phyloP scores from a whole-genome alignment of 1,139 yeast genomes.

The Entelexis sorbosivorans region DNA sequence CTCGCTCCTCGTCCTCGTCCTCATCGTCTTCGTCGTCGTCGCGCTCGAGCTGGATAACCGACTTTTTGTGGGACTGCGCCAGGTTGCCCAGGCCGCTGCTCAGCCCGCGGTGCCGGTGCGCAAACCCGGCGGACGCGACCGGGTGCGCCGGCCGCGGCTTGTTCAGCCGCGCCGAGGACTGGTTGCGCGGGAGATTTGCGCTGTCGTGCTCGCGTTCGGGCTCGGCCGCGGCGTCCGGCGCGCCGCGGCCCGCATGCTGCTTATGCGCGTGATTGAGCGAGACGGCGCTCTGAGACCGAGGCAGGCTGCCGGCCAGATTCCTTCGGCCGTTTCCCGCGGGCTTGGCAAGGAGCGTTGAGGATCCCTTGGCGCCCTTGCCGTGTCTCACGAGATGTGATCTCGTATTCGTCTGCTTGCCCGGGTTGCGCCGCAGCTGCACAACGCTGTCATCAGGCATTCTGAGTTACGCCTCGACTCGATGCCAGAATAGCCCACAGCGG shows the following conservation, averaged over 20 bases:
- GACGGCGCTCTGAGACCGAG: constrained; percentile 1
- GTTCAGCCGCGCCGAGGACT: not conserved
- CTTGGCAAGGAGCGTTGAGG: constrained; percentile 7
- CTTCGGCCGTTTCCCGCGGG: not conserved
- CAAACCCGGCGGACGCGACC: not conserved
- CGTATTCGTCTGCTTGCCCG: constrained; percentile 12
- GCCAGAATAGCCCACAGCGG: not conserved
- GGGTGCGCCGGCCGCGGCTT: not conserved
- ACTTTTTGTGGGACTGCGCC: constrained; percentile 13
- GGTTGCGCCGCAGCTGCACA: constrained; percentile 14
- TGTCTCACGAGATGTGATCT: constrained; percentile 9
- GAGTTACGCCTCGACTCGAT: not conserved
- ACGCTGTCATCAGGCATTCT: constrained; percentile 16
- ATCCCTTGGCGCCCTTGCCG: constrained; percentile 12
- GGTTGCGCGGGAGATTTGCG: not conserved
- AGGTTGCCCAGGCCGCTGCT: constrained; percentile 12
- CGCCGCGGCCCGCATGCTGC: not conserved
- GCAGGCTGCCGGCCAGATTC: not conserved
- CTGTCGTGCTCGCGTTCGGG: not conserved
- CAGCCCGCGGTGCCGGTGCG: constrained; percentile 14
- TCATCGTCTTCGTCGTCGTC: constrained; percentile 21
- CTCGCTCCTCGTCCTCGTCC: constrained; percentile 16
- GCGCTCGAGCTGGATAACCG: constrained; percentile 19
- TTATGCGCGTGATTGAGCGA: constrained; percentile 1
- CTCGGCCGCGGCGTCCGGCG: not conserved